Base-by-base conservation (phyloP, 2,329 filamentous ascomycete genomes). In the Beauveria pseudobassiana region DNA sequence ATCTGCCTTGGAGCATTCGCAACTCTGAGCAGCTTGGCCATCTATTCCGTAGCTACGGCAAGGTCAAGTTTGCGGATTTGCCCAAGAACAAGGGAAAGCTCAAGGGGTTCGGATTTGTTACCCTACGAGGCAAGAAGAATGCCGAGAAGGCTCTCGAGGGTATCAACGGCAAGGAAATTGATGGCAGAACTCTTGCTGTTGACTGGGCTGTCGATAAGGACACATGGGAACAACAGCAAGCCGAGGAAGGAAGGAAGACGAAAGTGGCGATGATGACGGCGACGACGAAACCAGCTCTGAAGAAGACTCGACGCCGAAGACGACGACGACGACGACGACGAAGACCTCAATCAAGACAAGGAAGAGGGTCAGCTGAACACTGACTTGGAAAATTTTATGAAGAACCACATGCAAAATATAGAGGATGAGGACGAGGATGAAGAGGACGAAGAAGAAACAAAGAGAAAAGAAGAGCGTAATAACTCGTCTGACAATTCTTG, bases 131-230 rank as follows among this genome's bases (percentile, higher is more conserved):
- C 48, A 87, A 83, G 70, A 93, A 92, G 76, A 96, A 98, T 74
- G 93, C 95, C 0, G 90, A 98, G 74, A 91, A 87, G 72, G 95
- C 95, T 2, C 80, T 99, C 62, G 86, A 88, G 63, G 86, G 82
- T 24, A 80, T 98, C 67, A 99, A 98, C 74, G 95, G 93, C 63
- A 97, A 91, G 72, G 85, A 89, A 64, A 82, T 99, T 22, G 93
- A 96, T 72, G 95, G 93, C 2, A 84, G 95, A 69, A 89, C 87
- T 9, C 75, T 99, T 64, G 95, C 93, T 30, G 95, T 99, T 7
- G 95, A 99, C 76, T 99, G 91, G 91, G 93, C 96, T 38, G 92
- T 98, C 3, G 91, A 97, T 64, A 96, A 96, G 77, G 82, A 87
- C 48, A 86, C 88, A 7, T 99, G 91, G 91, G 84, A 93, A 64